Evolutionary conservation across 164 flowering plant genomes (phyloP).

Genomic region (Vitis amurensis): DNA sequence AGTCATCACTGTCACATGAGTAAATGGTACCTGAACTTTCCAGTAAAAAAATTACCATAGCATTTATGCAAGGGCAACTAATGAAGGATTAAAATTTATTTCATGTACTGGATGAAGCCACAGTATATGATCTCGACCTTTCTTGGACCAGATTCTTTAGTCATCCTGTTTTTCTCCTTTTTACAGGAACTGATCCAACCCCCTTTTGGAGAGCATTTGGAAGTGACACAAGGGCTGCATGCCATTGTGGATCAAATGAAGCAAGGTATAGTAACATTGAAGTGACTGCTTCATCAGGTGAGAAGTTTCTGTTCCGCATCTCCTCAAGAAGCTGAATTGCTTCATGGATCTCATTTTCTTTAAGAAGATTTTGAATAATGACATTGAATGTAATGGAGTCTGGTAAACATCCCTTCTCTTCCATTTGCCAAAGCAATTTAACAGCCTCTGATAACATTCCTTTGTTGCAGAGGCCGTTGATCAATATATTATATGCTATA

Average conservation of each 20-base stretch:
- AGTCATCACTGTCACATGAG: too few species aligned
- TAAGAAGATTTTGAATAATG: constrained; percentile 10
- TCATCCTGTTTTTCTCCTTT: too few species aligned
- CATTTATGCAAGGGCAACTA: too few species aligned
- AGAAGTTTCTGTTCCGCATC: constrained; percentile 2
- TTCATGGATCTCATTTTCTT: neutral
- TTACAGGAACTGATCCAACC: too few species aligned
- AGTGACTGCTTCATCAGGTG: neutral
- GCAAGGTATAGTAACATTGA: neutral
- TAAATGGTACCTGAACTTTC: too few species aligned
- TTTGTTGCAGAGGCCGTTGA: constrained; percentile 3
- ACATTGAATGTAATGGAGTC: neutral
- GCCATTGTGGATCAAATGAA: neutral
- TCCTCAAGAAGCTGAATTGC: constrained; percentile 4
- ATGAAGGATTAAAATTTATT: too few species aligned
- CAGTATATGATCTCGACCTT: too few species aligned
- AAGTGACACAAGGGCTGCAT: neutral
- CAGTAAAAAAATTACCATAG: too few species aligned
- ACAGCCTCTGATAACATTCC: constrained; percentile 9
- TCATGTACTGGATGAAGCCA: too few species aligned
- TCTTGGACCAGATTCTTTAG: too few species aligned
- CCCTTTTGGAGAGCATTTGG: neutral
- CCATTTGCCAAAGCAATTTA: constrained; percentile 3
- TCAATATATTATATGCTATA: constrained; percentile 6
- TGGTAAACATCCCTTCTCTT: constrained; percentile 1